Percentiles rank a stretch among this genome's conserved stretches.
Evolutionary conservation across 495 filamentous ascomycete genomes (phyloP).

Genomic region (Penicillium macrosclerotiorum): DNA sequence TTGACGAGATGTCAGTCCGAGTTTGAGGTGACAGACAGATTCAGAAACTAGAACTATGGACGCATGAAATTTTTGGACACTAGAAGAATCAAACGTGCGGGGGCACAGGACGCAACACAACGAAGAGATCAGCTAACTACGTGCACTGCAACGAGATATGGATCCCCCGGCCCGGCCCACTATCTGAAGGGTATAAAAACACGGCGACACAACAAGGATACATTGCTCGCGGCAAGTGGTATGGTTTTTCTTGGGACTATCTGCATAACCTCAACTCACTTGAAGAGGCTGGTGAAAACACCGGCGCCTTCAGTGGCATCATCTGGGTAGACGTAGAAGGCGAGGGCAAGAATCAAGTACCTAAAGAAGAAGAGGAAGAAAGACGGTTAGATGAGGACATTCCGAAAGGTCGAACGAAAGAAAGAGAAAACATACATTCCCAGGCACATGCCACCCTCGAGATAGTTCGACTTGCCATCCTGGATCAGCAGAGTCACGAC

Average conservation of each 20-base stretch:
- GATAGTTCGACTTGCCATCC: slow-evolving; percentile 93
- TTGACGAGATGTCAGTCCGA: too few relatives aligned
- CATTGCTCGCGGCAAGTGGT: background rate
- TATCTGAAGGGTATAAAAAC: too few relatives aligned
- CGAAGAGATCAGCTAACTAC: slow-evolving; percentile 3
- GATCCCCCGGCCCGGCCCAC: background rate
- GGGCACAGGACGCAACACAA: background rate
- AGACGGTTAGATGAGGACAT: background rate
- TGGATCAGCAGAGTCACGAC: slow-evolving; percentile 92
- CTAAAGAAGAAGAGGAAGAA: slow-evolving; percentile 23
- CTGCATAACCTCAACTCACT: slow-evolving; percentile 13
- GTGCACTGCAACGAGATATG: background rate
- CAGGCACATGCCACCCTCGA: slow-evolving; percentile 89
- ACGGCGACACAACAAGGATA: too few relatives aligned
- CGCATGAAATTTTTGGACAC: slow-evolving; percentile 2
- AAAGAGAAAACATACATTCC: slow-evolving; percentile 58
- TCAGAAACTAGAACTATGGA: background rate
- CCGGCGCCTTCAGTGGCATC: slow-evolving; percentile 30
- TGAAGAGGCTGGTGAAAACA: slow-evolving; percentile 11
- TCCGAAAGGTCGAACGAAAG: background rate
- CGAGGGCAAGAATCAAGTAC: slow-evolving; percentile 82
- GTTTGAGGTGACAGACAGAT: too few relatives aligned
- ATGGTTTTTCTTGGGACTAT: too few relatives aligned
- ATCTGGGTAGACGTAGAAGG: slow-evolving; percentile 87
- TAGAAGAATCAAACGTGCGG: background rate